Evolutionary conservation across 2,329 filamentous ascomycete genomes (phyloP), one percentile per base, ranked within the genome.

Genomic region (Ceratocystis harringtonii): DNA sequence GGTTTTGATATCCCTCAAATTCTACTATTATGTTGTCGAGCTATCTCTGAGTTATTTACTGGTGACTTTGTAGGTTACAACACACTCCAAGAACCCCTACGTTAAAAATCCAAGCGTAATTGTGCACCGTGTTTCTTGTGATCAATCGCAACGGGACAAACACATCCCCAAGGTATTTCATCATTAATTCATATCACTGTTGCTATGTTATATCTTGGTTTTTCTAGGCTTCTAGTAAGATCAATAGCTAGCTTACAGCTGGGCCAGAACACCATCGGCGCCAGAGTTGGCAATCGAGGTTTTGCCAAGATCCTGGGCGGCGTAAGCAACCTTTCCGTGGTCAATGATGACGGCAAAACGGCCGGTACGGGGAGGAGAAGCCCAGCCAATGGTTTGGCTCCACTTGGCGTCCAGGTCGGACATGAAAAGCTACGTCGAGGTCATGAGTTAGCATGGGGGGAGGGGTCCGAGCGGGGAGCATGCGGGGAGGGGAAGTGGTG

Each of bases 291-390:
- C 76, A 65, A 79, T 78, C 70, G 74, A 75, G 62, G 76, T 76
- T 63, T 73, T 73, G 65, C 77, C 81, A 30, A 76, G 75, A 78
- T 95, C 90, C 72, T 83, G 86, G 76, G 87, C 88, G 68, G 89
- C 88, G 75, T 95, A 95, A 72, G 78, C 80, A 72, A 95, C 81
- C 80, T 89, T 92, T 75, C 90, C 90, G 75, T 95, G 80, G 77
- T 92, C 90, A 70, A 95, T 77, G 71, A 92, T 78, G 74, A 95
- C 82, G 71, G 88, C 90, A 78, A 89, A 95, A 69, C 90, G 83
- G 69, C 82, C 84, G 69, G 88, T 91, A 69, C 90, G 83, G 72
- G 89, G 87, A 67, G 85, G 87, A 60, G 83, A 78, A 69, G 81
- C 82, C 90, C 90, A 95, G 74, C 87, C 90, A 70, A 92, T 82